Percentiles rank a stretch among this genome's conserved stretches.
Evolutionary conservation across 805 yeast species (phyloP).

Genomic region (Wickerhamomyces alni): DNA sequence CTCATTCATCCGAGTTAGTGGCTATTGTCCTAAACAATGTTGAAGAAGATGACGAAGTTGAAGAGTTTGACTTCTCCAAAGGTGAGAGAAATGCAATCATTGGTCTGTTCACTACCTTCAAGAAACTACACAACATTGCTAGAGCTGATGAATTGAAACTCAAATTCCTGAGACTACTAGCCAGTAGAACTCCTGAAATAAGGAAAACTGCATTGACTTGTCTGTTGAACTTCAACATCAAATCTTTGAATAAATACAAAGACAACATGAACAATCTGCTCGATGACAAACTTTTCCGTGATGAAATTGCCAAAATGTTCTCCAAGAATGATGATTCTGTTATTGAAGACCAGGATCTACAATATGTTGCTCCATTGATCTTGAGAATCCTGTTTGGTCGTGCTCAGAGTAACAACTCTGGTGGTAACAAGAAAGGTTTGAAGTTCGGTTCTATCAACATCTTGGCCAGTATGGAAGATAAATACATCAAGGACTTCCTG

Average conservation of each 20-base stretch:
- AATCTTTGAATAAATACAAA: constrained; percentile 55
- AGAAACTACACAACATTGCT: constrained; percentile 49
- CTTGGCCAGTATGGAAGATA: constrained; percentile 49
- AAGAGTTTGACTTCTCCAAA: constrained; percentile 33
- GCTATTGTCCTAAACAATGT: constrained; percentile 43
- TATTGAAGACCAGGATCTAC: constrained; percentile 57
- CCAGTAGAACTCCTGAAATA: constrained; percentile 52
- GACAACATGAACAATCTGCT: constrained; percentile 69
- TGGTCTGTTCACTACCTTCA: constrained; percentile 58
- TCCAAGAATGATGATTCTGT: constrained; percentile 43
- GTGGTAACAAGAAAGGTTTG: constrained; percentile 67
- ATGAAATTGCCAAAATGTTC: constrained; percentile 68
- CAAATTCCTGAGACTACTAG: constrained; percentile 48
- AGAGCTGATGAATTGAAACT: constrained; percentile 47
- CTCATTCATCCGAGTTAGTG: constrained; percentile 46
- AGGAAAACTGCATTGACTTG: constrained; percentile 73
- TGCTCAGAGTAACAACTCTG: constrained; percentile 61
- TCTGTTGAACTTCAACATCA: constrained; percentile 57
- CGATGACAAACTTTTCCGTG: constrained; percentile 80
- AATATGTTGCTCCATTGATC: constrained; percentile 60
- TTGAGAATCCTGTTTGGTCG: constrained; percentile 81
- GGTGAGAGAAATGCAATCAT: constrained; percentile 55
- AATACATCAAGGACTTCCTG: constrained; percentile 54
- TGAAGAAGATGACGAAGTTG: constrained; percentile 12
- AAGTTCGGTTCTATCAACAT: constrained; percentile 65